A percentile compares a stretch with the other conserved stretches of the same genome.
phyloP scores from a whole-genome alignment of 805 yeast species.

The Scheffersomyces coipomensis region DNA sequence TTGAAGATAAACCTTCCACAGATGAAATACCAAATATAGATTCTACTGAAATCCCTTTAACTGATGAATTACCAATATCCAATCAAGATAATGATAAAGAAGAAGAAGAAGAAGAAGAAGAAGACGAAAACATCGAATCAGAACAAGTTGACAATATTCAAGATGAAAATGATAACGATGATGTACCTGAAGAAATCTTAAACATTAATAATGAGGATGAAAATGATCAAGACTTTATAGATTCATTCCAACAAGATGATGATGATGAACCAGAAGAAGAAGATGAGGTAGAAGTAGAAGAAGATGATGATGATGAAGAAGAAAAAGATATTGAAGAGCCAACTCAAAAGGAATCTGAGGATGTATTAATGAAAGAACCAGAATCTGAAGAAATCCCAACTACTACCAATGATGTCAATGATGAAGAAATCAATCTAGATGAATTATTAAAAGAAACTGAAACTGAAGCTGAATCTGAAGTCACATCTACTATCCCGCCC shows the following conservation, averaged over 20 bases:
- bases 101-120: conserved; percentile 5
- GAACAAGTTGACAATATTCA: not conserved
- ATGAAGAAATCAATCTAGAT: conserved; percentile 3
- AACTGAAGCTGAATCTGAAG: not conserved
- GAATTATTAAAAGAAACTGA: not conserved
- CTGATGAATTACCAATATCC: not conserved
- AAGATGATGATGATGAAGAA: conserved; percentile 1
- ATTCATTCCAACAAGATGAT: not conserved
- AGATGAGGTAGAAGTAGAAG: conserved; percentile 2
- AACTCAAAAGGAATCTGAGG: not conserved
- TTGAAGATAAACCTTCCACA: too few relatives aligned
- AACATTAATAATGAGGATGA: conserved; percentile 3
- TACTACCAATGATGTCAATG: not conserved
- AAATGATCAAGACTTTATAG: not conserved
- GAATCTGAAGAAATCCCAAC: too few relatives aligned
- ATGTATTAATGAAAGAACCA: not conserved
- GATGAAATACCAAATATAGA: too few relatives aligned
- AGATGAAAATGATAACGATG: conserved; percentile 3
- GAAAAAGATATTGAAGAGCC: not conserved
- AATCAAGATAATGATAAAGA: conserved; percentile 4
- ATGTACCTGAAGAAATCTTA: conserved; percentile 1
- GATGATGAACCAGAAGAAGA: not conserved
- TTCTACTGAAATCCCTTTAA: too few relatives aligned
- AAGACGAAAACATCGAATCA: not conserved
- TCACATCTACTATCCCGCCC: not conserved